Evolutionary conservation across 768 basidiomycete genomes (phyloP).

Genomic region (Grammothele lineata): DNA sequence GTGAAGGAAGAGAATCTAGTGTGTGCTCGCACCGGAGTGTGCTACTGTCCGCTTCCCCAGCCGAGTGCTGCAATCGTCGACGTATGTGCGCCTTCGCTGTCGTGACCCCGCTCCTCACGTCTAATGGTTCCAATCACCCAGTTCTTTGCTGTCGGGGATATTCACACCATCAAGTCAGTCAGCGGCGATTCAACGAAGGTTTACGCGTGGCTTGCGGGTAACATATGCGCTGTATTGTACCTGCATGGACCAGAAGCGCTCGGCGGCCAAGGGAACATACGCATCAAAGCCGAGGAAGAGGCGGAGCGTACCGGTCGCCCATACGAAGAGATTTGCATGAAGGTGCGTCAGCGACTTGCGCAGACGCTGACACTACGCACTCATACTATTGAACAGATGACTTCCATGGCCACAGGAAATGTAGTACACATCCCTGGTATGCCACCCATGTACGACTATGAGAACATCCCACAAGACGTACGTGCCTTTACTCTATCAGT

Average conservation of each 20-base stretch:
- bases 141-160: slow-evolving; percentile 6
- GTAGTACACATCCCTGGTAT: slow-evolving; percentile 2
- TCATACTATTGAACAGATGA: too few species aligned
- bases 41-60: not conserved
- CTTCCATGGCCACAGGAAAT: not conserved
- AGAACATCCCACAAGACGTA: slow-evolving; percentile 2
- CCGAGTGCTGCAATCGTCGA: slow-evolving; percentile 7
- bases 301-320: not conserved
- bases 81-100: not conserved
- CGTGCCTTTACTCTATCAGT: too few species aligned
- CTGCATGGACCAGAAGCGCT: slow-evolving; percentile 5
- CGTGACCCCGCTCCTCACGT: too few species aligned
- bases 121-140: not conserved
- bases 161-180: not conserved
- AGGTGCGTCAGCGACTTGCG: too few species aligned
- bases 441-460: slow-evolving; percentile 8
- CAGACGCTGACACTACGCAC: too few species aligned
- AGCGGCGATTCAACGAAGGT: slow-evolving; percentile 2
- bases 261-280: slow-evolving; percentile 7
- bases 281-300: slow-evolving; percentile 5
- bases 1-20: not conserved
- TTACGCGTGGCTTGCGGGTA: not conserved
- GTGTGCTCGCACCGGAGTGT: slow-evolving; percentile 1
- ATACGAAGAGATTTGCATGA: not conserved
- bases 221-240: slow-evolving; percentile 1